Evolutionary conservation across 257 asterid genomes (phyloP).

Genomic region (Solanum medicagineum): DNA sequence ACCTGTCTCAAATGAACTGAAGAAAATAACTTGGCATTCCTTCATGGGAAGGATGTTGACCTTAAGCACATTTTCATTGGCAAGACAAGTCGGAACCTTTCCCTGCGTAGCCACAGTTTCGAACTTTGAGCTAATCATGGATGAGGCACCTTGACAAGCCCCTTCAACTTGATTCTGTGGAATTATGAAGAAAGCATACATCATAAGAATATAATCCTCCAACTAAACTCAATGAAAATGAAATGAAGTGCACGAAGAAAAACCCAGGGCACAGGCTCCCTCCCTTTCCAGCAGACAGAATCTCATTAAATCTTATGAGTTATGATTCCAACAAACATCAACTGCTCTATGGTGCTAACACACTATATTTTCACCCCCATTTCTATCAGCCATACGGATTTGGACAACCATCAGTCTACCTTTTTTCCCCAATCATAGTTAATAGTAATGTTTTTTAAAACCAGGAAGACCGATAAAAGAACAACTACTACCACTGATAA

Average conservation of each 20-base stretch:
- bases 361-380: not conserved
- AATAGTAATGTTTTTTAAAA: not conserved
- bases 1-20: not conserved
- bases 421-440: not conserved
- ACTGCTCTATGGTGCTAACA: not conserved
- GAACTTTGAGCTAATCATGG: conserved; percentile 6
- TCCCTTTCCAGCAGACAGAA: not conserved
- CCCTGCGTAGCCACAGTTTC: conserved; percentile 18
- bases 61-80: conserved; percentile 42
- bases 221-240: not conserved
- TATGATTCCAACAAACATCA: not conserved
- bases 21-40: not conserved
- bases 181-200: not conserved
- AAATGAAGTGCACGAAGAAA: not conserved
- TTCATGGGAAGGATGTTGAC: conserved; percentile 19
- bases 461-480: not conserved
- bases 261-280: not conserved
- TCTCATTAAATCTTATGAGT: not conserved
- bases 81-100: conserved; percentile 5
- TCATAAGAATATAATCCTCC: not conserved
- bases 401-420: not conserved
- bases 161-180: conserved; percentile 43
- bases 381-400: not conserved
- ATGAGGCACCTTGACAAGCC: conserved; percentile 16
- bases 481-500: not conserved